Evolutionary conservation across 1,284 basidiomycete genomes (phyloP), one percentile per base, ranked within the genome.

Genomic region (Polyporus tsugae): DNA sequence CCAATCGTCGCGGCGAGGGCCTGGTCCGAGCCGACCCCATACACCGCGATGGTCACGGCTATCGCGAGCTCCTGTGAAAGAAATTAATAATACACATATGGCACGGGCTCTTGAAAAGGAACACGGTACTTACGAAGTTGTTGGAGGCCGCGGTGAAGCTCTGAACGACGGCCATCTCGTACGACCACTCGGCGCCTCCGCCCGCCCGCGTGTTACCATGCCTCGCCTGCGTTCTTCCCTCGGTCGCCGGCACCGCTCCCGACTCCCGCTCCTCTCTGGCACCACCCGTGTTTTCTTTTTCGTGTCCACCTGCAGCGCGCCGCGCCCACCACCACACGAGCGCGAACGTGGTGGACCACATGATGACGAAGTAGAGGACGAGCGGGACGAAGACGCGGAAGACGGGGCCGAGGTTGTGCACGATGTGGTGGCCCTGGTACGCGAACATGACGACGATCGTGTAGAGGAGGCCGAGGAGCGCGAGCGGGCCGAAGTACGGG

Each of bases 351-450:
- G 82, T 78, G 2, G 82, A 83, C 92, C 93, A 95, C 88, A 95
- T 93, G 77, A 95, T 80, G 33, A 86, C 72, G 77, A 95, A 96
- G 81, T 96, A 96, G 42, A 92, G 79, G 39, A 93, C 81, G 80
- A 95, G 86, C 0, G 95, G 95, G 1, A 95, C 94, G 71, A 93
- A 89, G 0, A 92, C 88, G 13, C 93, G 86, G 79, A 95, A 94
- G 1, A 94, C 91, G 5, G 86, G 85, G 0, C 92, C 89, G 60
- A 95, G 82, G 76, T 93, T 90, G 72, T 86, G 83, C 1, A 91
- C 76, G 71, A 93, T 91, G 61, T 86, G 84, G 62, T 86, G 78
- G 2, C 82, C 83, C 76, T 91, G 92, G 76, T 89, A 90, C 4
- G 92, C 92, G 77, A 95, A 94, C 77, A 94, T 85, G 67, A 94